Conservation (phyloP, 2,329 filamentous ascomycete genomes). For the Neophaeococcomyces mojaviensis region DNA sequence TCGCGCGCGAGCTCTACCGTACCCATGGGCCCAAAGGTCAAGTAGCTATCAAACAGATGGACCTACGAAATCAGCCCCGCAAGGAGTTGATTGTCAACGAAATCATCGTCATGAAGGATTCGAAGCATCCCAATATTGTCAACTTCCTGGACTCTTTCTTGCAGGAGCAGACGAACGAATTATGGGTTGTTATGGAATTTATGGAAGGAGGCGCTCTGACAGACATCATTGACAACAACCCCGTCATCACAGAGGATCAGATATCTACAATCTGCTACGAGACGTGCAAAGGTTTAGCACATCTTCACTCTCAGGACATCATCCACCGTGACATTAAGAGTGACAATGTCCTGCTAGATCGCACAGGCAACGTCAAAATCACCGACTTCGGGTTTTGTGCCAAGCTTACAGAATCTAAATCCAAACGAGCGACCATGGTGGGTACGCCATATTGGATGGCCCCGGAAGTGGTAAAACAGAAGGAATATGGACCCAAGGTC, state of each 20-base stretch:
- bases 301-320: conserved; percentile 91
- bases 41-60: conserved; percentile 99
- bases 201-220: conserved; percentile 98
- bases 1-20: conserved; percentile 70
- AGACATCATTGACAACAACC: conserved; percentile 97
- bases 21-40: conserved; percentile 75
- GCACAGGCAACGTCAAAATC: conserved; percentile 93
- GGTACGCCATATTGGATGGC: conserved; percentile 99
- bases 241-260: conserved; percentile 87
- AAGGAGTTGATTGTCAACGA: conserved; percentile 99
- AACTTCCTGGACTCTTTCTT: conserved; percentile 97
- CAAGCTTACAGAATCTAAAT: conserved; percentile 93
- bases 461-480: conserved; percentile 97
- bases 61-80: conserved; percentile 88
- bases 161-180: conserved; percentile 84
- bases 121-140: conserved; percentile 95
- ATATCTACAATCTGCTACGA: conserved; percentile 96
- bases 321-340: conserved; percentile 99
- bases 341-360: conserved; percentile 93
- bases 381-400: conserved; percentile 99
- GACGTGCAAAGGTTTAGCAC: conserved; percentile 92
- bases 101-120: conserved; percentile 99
- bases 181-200: conserved; percentile 99
- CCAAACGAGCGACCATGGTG: conserved; percentile 97
- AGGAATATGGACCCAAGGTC: conserved; percentile 96